Evolutionary conservation across 2,329 filamentous ascomycete genomes (phyloP).

Genomic region (Alternaria panax): DNA sequence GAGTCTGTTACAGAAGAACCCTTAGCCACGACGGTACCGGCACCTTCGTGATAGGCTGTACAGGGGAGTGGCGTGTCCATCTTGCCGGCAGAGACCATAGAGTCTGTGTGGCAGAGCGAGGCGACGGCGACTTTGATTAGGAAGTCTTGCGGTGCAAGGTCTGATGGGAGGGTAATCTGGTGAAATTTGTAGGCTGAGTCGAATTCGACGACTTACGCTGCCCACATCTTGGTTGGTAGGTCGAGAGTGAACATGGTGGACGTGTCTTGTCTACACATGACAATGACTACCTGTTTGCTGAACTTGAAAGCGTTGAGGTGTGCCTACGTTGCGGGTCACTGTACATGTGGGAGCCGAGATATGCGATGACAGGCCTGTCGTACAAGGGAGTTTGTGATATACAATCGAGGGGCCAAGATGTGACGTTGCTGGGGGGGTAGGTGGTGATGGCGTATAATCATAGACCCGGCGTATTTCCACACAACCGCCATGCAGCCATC

Average conservation of each 20-base stretch:
- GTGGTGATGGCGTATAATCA: neutral
- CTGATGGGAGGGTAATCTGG: slow-evolving; percentile 57
- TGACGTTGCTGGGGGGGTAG: slow-evolving; percentile 1
- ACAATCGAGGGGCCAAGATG: neutral
- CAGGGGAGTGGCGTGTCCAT: slow-evolving; percentile 60
- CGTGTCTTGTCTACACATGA: neutral
- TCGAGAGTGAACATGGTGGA: slow-evolving; percentile 18
- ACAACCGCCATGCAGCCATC: neutral
- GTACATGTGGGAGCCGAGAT: neutral
- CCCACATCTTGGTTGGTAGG: slow-evolving; percentile 57
- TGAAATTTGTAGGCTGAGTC: slow-evolving; percentile 64
- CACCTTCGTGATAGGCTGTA: slow-evolving; percentile 58
- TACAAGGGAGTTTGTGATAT: neutral
- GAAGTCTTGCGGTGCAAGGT: slow-evolving; percentile 61
- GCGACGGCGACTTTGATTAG: slow-evolving; percentile 67
- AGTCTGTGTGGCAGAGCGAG: slow-evolving; percentile 69
- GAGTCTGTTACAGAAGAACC: slow-evolving; percentile 50
- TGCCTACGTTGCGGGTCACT: neutral
- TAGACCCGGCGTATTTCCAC: neutral
- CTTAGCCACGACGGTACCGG: slow-evolving; percentile 61
- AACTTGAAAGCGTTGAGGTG: neutral
- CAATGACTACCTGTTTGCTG: neutral
- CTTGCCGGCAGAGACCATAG: slow-evolving; percentile 61
- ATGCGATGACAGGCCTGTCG: neutral
- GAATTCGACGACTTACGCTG: slow-evolving; percentile 59